Evolutionary conservation across 1,284 basidiomycete species (phyloP).

Genomic region (Ganoderma meredithae): DNA sequence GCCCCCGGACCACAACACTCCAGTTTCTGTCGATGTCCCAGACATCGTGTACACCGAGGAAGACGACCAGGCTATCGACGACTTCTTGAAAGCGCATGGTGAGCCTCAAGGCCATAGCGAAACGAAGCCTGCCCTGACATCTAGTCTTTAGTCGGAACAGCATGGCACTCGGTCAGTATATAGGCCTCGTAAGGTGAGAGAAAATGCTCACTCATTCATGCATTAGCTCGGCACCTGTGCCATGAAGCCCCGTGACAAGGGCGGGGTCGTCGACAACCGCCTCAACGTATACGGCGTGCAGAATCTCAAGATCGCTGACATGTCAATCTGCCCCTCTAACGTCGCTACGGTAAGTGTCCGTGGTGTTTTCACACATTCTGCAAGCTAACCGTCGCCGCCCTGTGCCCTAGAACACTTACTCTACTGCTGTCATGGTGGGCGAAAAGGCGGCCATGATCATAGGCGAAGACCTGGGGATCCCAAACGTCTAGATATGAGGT

Average conservation of each 20-base stretch:
- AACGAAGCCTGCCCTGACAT: background rate
- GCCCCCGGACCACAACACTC: constrained; percentile 33
- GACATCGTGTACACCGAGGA: constrained; percentile 61
- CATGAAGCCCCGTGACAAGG: constrained; percentile 64
- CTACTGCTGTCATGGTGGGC: constrained; percentile 55
- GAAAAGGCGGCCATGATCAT: constrained; percentile 58
- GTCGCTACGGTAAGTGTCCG: constrained; percentile 21
- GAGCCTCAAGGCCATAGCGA: constrained; percentile 11
- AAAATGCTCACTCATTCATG: background rate
- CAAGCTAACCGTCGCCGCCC: too few species aligned
- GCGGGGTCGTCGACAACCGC: constrained; percentile 67
- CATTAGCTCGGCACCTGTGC: constrained; percentile 67
- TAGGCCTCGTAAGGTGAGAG: too few species aligned
- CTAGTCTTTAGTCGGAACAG: background rate
- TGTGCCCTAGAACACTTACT: constrained; percentile 51
- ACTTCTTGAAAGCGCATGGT: constrained; percentile 45
- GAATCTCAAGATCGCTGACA: constrained; percentile 65
- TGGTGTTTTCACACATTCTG: background rate
- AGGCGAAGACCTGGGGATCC: constrained; percentile 49
- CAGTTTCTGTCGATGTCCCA: constrained; percentile 51
- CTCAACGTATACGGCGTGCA: constrained; percentile 71
- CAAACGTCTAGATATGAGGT: background rate
- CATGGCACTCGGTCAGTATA: constrained; percentile 59
- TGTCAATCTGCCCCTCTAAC: constrained; percentile 48
- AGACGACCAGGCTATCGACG: constrained; percentile 61